Conservation (phyloP, 2,329 filamentous ascomycete species). For the Berkeleyomyces basicola region DNA sequence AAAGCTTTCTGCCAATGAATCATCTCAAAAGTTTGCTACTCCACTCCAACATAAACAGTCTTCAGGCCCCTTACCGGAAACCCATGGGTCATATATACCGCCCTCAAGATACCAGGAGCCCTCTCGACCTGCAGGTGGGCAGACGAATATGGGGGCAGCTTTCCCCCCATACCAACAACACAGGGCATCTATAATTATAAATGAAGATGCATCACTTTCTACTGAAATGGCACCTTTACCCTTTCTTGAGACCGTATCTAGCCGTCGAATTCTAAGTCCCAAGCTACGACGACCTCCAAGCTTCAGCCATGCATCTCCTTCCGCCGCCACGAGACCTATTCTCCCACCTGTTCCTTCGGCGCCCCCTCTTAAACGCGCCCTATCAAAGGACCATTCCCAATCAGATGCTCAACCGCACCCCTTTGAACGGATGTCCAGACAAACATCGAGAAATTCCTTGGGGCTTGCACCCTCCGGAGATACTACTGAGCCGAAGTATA, state of each 20-base stretch:
- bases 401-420: neutral
- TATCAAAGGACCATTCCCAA: neutral
- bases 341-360: neutral
- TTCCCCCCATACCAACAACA: neutral
- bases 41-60: neutral
- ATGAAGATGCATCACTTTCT: neutral
- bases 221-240: neutral
- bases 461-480: neutral
- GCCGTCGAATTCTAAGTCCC: neutral
- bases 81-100: neutral
- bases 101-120: neutral
- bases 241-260: neutral
- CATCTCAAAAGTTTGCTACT: neutral
- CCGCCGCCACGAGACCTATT: neutral
- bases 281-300: neutral
- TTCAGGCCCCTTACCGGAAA: neutral
- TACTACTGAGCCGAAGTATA: neutral
- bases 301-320: neutral
- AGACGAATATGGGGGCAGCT: neutral
- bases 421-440: neutral
- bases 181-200: neutral
- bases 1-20: neutral
- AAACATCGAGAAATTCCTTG: neutral
- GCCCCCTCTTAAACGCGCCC: neutral
- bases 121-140: neutral